phyloP scores from a whole-genome alignment of 768 basidiomycete genomes.

The Coprinopsis cinerea region DNA sequence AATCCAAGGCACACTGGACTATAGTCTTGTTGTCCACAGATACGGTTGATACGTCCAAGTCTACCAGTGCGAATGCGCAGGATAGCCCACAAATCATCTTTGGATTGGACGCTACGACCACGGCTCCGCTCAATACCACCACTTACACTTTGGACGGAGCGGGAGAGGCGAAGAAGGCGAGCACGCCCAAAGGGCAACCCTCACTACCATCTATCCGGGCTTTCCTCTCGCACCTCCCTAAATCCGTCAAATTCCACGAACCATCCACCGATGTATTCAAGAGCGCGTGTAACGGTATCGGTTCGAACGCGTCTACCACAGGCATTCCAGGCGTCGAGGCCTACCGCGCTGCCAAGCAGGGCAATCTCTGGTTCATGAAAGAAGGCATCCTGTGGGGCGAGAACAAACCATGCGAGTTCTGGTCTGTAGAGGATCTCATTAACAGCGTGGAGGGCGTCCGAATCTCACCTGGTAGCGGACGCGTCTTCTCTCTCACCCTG shows the following conservation, averaged over 20 bases:
- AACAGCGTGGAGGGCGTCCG: constrained; percentile 43
- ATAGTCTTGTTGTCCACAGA: constrained; percentile 58
- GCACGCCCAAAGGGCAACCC: constrained; percentile 44
- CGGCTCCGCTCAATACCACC: constrained; percentile 41
- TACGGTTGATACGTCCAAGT: constrained; percentile 38
- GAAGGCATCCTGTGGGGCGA: constrained; percentile 70
- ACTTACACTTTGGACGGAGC: constrained; percentile 20
- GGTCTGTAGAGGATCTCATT: constrained; percentile 56
- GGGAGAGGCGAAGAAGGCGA: constrained; percentile 15
- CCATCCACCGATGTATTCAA: constrained; percentile 50
- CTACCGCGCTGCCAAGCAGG: constrained; percentile 64
- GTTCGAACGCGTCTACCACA: constrained; percentile 29
- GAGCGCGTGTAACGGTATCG: constrained; percentile 37
- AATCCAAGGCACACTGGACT: constrained; percentile 68
- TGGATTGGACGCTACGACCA: constrained; percentile 55
- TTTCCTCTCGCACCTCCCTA: constrained; percentile 46
- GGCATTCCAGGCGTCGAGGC: constrained; percentile 63
- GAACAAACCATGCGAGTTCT: constrained; percentile 73
- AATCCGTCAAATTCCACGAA: constrained; percentile 29
- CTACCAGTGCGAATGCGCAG: constrained; percentile 24
- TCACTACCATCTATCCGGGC: constrained; percentile 43
- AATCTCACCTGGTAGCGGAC: constrained; percentile 56
- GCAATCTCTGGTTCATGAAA: constrained; percentile 66
- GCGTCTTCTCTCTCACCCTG: constrained; percentile 60
- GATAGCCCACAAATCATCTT: constrained; percentile 58